Evolutionary conservation across 2,329 filamentous ascomycete genomes (phyloP).

Genomic region (Scytalidium lignicola): DNA sequence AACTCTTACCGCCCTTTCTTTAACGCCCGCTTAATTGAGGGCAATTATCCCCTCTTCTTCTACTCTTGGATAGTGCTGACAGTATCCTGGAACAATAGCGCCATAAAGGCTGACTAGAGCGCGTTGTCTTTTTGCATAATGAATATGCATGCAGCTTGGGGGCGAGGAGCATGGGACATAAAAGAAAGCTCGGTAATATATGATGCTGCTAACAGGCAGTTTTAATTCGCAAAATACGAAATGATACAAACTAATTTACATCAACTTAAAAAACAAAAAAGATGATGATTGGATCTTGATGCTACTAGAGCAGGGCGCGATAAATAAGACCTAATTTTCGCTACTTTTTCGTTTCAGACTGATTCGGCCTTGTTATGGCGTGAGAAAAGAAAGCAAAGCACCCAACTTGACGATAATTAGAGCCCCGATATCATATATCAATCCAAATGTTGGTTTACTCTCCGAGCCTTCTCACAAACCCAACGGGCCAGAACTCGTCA

Average conservation of each 20-base stretch:
- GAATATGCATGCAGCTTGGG: neutral
- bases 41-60: neutral
- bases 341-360: neutral
- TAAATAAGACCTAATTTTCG: neutral
- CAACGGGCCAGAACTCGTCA: too few species aligned
- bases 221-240: neutral
- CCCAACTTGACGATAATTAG: neutral
- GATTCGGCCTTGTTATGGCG: neutral
- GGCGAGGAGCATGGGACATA: neutral
- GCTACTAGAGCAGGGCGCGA: neutral
- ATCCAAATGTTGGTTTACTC: too few species aligned
- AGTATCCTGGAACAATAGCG: neutral
- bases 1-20: neutral
- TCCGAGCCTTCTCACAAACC: too few species aligned
- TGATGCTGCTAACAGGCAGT: neutral
- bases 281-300: neutral
- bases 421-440: too few species aligned
- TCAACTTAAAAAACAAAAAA: neutral
- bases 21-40: neutral
- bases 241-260: neutral
- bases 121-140: neutral
- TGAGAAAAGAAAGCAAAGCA: neutral
- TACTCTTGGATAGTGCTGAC: neutral
- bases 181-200: neutral
- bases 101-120: neutral